Percentiles rank a stretch among this genome's conserved stretches.
phyloP scores from a whole-genome alignment of 306 rosid genomes.

The Cucumis melo region DNA sequence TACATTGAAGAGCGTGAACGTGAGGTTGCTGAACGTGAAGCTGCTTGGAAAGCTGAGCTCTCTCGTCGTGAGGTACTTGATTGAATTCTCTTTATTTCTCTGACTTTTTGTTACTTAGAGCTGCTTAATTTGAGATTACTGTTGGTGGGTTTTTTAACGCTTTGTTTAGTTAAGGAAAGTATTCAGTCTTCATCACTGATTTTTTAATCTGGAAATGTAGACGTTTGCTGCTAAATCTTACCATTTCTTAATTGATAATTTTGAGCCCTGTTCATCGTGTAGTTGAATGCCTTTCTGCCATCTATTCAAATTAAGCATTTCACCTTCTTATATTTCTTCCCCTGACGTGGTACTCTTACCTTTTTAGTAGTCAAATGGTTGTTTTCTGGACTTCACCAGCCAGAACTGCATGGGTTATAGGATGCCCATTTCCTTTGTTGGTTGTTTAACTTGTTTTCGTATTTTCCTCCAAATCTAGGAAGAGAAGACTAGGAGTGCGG shows the following conservation, averaged over 20 bases:
- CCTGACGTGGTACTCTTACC: background rate
- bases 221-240: background rate
- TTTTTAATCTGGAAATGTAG: background rate
- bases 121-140: background rate
- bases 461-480: background rate
- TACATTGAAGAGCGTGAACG: slow-evolving; percentile 95
- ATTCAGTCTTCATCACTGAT: background rate
- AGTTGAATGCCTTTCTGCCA: background rate
- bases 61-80: slow-evolving; percentile 85
- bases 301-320: background rate
- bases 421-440: background rate
- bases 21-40: slow-evolving; percentile 98
- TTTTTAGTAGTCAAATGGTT: background rate
- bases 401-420: background rate
- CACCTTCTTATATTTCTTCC: background rate
- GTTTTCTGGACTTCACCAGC: background rate
- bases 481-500: background rate
- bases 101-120: background rate
- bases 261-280: background rate
- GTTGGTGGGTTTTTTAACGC: background rate
- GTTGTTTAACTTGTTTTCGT: background rate
- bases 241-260: background rate
- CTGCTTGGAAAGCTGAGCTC: slow-evolving; percentile 99
- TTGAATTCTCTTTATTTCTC: slow-evolving; percentile 9
- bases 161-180: background rate